Conservation (phyloP, 106 monocot species). For the Dioscorea alata region DNA sequence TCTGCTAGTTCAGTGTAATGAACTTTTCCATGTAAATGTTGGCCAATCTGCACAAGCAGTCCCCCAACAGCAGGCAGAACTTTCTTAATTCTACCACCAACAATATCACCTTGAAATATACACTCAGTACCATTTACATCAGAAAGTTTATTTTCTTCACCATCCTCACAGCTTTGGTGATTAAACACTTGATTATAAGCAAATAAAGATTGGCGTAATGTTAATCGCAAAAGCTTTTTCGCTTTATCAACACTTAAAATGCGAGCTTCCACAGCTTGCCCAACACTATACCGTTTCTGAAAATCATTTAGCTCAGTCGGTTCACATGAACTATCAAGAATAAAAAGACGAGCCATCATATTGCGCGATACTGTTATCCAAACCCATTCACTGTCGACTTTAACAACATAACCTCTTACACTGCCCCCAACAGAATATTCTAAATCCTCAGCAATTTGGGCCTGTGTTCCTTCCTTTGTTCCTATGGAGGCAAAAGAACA, state of each 20-base stretch:
- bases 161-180: slow-evolving; percentile 1
- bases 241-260: slow-evolving; percentile 53
- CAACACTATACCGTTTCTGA: slow-evolving; percentile 54
- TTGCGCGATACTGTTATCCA: slow-evolving; percentile 48
- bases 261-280: slow-evolving; percentile 49
- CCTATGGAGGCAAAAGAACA: background rate
- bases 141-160: slow-evolving; percentile 11
- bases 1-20: slow-evolving; percentile 83
- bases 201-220: slow-evolving; percentile 9
- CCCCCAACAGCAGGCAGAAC: slow-evolving; percentile 82
- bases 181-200: background rate
- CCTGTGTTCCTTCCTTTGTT: background rate
- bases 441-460: slow-evolving; percentile 19
- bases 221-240: slow-evolving; percentile 52
- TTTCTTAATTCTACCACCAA: slow-evolving; percentile 76
- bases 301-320: slow-evolving; percentile 73
- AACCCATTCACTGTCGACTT: slow-evolving; percentile 73
- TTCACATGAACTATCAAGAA: slow-evolving; percentile 85
- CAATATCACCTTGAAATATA: slow-evolving; percentile 52
- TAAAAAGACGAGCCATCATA: slow-evolving; percentile 45
- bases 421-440: slow-evolving; percentile 42
- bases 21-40: slow-evolving; percentile 77
- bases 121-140: slow-evolving; percentile 23
- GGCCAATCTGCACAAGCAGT: slow-evolving; percentile 86
- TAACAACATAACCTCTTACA: slow-evolving; percentile 66